A percentile compares a stretch with the other conserved stretches of the same genome.
These are phyloP conservation scores for Microdochium paspali DNA, from an alignment of 2,329 filamentous ascomycete species.

Conservation along the genomic window DNA sequence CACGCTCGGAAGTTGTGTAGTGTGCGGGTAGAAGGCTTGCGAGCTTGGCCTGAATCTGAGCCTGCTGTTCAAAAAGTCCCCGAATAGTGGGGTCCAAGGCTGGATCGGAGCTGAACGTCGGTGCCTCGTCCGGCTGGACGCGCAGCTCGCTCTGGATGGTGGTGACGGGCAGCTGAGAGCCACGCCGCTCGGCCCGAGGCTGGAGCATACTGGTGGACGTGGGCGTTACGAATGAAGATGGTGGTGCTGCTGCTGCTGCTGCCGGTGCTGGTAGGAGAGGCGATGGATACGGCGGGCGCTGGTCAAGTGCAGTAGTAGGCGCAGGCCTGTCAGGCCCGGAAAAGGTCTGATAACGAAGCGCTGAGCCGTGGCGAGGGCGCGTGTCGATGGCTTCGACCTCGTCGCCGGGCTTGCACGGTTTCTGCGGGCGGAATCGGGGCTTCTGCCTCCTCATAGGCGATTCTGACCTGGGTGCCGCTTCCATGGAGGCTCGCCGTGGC, in stretches of 20 bases:
- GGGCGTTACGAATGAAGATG: too few relatives aligned
- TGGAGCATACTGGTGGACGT: neutral
- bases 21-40: constrained; percentile 36
- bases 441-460: constrained; percentile 1
- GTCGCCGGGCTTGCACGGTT: neutral
- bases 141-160: constrained; percentile 3
- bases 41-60: constrained; percentile 41
- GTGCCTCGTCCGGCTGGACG: neutral
- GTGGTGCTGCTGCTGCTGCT: too few relatives aligned
- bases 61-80: constrained; percentile 40
- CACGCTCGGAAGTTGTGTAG: constrained; percentile 34
- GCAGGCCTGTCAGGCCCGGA: neutral
- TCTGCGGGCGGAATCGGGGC: neutral
- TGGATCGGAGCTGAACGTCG: neutral
- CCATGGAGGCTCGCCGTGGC: neutral
- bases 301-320: neutral
- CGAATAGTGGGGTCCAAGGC: constrained; percentile 32
- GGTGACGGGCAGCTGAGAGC: neutral
- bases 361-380: neutral
- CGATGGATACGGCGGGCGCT: neutral
- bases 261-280: neutral
- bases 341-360: neutral
- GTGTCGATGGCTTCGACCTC: neutral
- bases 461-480: neutral
- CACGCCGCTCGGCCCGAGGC: neutral